Conservation (phyloP, 2,329 filamentous ascomycete species). For the Aspergillus sp. region DNA sequence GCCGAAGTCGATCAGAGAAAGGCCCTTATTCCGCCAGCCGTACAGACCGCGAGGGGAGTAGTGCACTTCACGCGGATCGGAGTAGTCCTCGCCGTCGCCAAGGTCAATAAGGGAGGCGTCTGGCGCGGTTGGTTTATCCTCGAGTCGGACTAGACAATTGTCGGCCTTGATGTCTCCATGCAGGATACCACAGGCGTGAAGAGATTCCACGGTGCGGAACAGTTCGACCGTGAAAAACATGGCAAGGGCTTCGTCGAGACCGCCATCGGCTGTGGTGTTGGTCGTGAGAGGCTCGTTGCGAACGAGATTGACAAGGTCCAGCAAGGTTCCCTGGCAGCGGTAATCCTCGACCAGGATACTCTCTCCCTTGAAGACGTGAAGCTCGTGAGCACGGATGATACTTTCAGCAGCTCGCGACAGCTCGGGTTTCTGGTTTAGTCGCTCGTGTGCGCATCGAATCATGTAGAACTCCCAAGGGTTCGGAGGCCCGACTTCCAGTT, state of each 20-base stretch:
- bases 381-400: conserved; percentile 79
- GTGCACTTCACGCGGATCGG: conserved; percentile 42
- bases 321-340: conserved; percentile 82
- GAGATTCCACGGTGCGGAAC: conserved; percentile 80
- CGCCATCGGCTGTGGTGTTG: conserved; percentile 51
- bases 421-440: conserved; percentile 62
- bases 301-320: conserved; percentile 91
- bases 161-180: conserved; percentile 96
- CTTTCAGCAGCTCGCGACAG: conserved; percentile 69
- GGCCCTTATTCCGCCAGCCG: conserved; percentile 77
- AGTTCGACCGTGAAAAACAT: conserved; percentile 97
- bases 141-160: conserved; percentile 87
- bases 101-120: conserved; percentile 31
- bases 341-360: conserved; percentile 86
- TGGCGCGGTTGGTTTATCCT: conserved; percentile 42
- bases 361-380: conserved; percentile 89
- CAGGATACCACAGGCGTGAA: conserved; percentile 76
- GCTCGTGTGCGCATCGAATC: conserved; percentile 75
- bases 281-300: conserved; percentile 62
- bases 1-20: conserved; percentile 92
- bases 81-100: conserved; percentile 23
- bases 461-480: conserved; percentile 96
- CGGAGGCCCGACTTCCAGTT: conserved; percentile 82
- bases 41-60: conserved; percentile 72
- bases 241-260: conserved; percentile 85